Evolutionary conservation across 2,329 filamentous ascomycete species (phyloP), one percentile per base, ranked within the genome.

Genomic region (Blastomyces gilchristii): DNA sequence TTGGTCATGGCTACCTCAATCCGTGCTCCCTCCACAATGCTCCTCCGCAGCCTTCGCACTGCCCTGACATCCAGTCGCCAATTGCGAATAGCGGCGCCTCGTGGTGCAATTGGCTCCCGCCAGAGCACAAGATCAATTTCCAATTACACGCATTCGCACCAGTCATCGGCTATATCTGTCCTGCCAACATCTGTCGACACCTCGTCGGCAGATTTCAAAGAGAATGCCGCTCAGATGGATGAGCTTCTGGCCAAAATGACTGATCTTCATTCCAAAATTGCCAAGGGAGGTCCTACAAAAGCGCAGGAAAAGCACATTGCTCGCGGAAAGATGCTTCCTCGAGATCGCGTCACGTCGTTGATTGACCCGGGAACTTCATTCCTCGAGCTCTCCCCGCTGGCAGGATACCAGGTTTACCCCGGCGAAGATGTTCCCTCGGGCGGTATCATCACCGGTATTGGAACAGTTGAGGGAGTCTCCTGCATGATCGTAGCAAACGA

Each of bases 401-500:
- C 93, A 0, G 93, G 90, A 18, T 83, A 96, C 72, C 87, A 89
- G 64, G 81, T 97, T 60, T 97, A 97, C 72, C 84, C 87, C 0
- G 90, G 88, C 63, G 91, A 93, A 63, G 90, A 96, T 18, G 88
- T 97, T 1, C 90, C 93, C 0, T 88, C 90, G 0, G 94, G 88
- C 34, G 93, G 91, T 7, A 94, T 99, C 68, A 91, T 99, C 64
- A 95, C 94, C 0, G 94, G 93, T 0, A 85, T 97, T 61, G 93
- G 93, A 2, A 88, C 89, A 1, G 89, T 99, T 34, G 89, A 94
- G 73, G 93, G 93, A 16, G 91, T 96, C 34, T 88, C 87, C 50
- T 97, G 93, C 75, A 88, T 97, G 79, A 89, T 97, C 69, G 89
- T 97, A 59, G 92, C 91, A 63, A 97, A 97, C 74, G 93, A 97